Evolutionary conservation across 192 early-diverging fungal species (phyloP), one percentile per base, ranked within the genome.

Genomic region (Backusella australiensis): DNA sequence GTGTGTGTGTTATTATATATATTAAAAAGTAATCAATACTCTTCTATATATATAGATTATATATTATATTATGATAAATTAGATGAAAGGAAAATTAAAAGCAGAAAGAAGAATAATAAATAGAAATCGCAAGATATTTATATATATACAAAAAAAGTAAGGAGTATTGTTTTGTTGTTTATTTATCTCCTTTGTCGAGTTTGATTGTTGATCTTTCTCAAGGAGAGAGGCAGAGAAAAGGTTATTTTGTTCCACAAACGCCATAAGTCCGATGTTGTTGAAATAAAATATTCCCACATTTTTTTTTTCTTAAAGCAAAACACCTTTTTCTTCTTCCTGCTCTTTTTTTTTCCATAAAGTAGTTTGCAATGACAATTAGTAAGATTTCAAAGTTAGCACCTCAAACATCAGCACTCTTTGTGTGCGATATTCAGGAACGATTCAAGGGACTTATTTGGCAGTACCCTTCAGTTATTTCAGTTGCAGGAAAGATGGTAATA

Each of bases 341-440:
- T 32, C 32, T 67, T 67, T 76, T 34, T 68, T 68, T 46, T 34
- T 26, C 3, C 3, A 29, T 21, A 23, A 34, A 12, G 19, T 49
- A 9, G n/a, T 36, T 68, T 69, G 7, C 19, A 44, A 82, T 82
- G 81, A 66, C 77, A 1, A 65, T 84, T 4, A 86, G 85, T 32
- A 86, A 79, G 26, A 83, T 93, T 42, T 85, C 85, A 29, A 88
- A 85, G 68, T 74, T 93, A 34, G 75, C 84, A 66, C 82, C 83
- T 65, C 76, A 82, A 66, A 81, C 86, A 32, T 95, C 95, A 1
- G 95, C 93, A 34, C 94, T 99, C 77, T 92, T 99, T 75, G 81
- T 98, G 23, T 99, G 98, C 82, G 96, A 99, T 79, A 88, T 99
- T 67, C 98, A 99, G 85, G 93, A 95, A 65, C 84, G 85, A 71